phyloP scores from a whole-genome alignment of 2,329 filamentous ascomycete species.

The Didymella keratinophila region DNA sequence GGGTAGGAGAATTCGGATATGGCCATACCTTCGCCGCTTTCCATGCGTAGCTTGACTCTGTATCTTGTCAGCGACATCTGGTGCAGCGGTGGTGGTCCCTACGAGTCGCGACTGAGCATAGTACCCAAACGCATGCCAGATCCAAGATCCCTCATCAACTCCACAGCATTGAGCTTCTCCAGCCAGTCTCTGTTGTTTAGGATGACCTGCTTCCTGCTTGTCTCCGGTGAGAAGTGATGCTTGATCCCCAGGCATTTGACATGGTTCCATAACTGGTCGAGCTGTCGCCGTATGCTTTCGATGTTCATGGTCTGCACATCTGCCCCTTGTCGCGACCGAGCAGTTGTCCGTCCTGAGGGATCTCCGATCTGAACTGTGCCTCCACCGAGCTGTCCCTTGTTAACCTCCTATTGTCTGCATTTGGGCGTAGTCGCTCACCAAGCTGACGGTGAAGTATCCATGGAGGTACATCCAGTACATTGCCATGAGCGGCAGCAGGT shows the following conservation, averaged over 20 bases:
- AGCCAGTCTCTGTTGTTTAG: conserved; percentile 89
- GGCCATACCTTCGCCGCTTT: conserved; percentile 90
- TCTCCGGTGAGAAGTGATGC: conserved; percentile 69
- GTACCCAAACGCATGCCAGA: conserved; percentile 78
- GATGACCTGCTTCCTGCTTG: conserved; percentile 72
- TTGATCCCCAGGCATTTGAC: conserved; percentile 71
- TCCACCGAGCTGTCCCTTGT: conserved; percentile 64
- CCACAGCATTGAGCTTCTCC: conserved; percentile 72
- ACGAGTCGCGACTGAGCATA: conserved; percentile 90
- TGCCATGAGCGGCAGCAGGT: conserved; percentile 82
- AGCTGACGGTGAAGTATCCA: conserved; percentile 71
- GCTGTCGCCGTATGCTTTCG: conserved; percentile 72
- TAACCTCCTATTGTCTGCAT: conserved; percentile 27
- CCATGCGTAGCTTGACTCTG: conserved; percentile 81
- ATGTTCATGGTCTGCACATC: conserved; percentile 69
- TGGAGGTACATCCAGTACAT: conserved; percentile 85
- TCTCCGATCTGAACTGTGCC: conserved; percentile 82
- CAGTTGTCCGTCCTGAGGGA: conserved; percentile 73
- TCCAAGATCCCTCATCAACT: conserved; percentile 79
- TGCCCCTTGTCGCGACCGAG: conserved; percentile 63
- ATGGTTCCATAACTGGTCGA: conserved; percentile 76
- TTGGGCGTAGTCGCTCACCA: conserved; percentile 54
- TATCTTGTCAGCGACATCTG: conserved; percentile 24
- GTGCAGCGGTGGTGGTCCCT: conserved; percentile 51
- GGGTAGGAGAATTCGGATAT: conserved; percentile 94